Evolutionary conservation across 192 early-diverging fungal species (phyloP).

Genomic region (Martensiomyces pterosporus): DNA sequence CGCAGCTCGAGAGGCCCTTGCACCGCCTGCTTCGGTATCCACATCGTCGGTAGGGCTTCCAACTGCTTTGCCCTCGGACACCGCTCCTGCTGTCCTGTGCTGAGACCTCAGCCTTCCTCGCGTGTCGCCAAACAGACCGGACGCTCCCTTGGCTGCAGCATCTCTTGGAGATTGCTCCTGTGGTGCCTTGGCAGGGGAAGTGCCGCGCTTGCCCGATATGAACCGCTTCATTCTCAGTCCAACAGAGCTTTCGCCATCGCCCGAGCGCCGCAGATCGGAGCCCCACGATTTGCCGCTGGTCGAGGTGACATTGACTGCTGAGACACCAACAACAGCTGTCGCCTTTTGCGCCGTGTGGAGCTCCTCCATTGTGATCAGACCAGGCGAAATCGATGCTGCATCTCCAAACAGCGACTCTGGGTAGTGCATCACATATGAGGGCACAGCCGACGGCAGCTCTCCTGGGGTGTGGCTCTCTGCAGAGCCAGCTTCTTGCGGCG

Average conservation of each 20-base stretch:
- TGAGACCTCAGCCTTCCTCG: conserved; percentile 24
- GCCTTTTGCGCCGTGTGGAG: conserved; percentile 47
- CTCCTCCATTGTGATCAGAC: conserved; percentile 41
- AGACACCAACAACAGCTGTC: conserved; percentile 40
- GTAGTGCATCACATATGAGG: conserved; percentile 50
- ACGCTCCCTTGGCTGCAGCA: conserved; percentile 15
- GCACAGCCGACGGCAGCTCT: conserved; percentile 9
- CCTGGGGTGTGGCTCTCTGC: no score
- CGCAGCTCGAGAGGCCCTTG: neutral
- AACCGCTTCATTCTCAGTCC: conserved; percentile 46
- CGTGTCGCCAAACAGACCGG: conserved; percentile 13
- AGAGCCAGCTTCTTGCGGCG: no score
- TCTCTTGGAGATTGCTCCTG: no score
- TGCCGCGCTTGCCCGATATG: conserved; percentile 36
- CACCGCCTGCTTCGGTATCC: no score
- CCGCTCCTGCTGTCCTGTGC: conserved; percentile 24
- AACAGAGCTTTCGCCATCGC: conserved; percentile 24
- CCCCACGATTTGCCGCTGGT: conserved; percentile 33
- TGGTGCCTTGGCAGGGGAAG: conserved; percentile 12
- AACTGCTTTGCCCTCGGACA: conserved; percentile 3
- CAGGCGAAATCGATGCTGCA: conserved; percentile 26
- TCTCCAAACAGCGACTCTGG: conserved; percentile 45
- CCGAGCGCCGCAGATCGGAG: conserved; percentile 21
- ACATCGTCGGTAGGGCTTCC: neutral
- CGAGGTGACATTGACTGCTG: conserved; percentile 36